These are phyloP conservation scores for Paraphoma chrysanthemicola DNA, from an alignment of 2,329 filamentous ascomycete species.

Conservation along the genomic window DNA sequence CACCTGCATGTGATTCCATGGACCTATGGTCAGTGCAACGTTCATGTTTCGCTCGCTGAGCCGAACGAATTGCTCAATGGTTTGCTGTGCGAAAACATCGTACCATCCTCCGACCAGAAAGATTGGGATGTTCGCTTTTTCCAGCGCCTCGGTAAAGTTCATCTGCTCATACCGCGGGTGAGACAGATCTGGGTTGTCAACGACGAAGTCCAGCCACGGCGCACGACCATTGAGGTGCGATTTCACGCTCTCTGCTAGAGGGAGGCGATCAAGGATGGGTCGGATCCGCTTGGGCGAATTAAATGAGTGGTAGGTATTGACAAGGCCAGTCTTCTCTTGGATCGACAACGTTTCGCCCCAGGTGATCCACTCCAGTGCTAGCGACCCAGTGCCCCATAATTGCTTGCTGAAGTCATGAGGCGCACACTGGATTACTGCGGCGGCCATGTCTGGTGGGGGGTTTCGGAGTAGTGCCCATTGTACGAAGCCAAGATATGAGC, in stretches of 20 bases:
- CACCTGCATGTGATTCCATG: slow-evolving; percentile 11
- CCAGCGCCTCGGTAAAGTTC: slow-evolving; percentile 9
- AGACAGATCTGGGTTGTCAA: slow-evolving; percentile 3
- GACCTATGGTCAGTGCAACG: slow-evolving; percentile 14
- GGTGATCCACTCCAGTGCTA: slow-evolving; percentile 6
- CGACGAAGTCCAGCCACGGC: slow-evolving; percentile 1
- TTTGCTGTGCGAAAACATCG: slow-evolving; percentile 16
- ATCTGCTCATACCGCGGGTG: slow-evolving; percentile 13
- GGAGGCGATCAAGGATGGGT: neutral
- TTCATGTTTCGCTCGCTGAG: slow-evolving; percentile 11
- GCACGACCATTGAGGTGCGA: slow-evolving; percentile 3
- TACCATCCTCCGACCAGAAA: slow-evolving; percentile 20
- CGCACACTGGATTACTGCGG: slow-evolving; percentile 7
- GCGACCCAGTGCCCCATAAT: slow-evolving; percentile 11
- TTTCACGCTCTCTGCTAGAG: slow-evolving; percentile 5
- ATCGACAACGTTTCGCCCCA: slow-evolving; percentile 10
- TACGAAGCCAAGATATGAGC: slow-evolving; percentile 15
- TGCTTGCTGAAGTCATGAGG: slow-evolving; percentile 13
- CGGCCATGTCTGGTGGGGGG: slow-evolving; percentile 13
- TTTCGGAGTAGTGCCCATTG: slow-evolving; percentile 15
- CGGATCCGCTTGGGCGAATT: neutral
- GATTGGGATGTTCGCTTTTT: slow-evolving; percentile 17
- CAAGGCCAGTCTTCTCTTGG: slow-evolving; percentile 4
- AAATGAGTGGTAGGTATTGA: neutral
- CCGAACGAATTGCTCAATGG: slow-evolving; percentile 19